phyloP scores from a whole-genome alignment of 306 rosid genomes.

The Lupinus albus region DNA sequence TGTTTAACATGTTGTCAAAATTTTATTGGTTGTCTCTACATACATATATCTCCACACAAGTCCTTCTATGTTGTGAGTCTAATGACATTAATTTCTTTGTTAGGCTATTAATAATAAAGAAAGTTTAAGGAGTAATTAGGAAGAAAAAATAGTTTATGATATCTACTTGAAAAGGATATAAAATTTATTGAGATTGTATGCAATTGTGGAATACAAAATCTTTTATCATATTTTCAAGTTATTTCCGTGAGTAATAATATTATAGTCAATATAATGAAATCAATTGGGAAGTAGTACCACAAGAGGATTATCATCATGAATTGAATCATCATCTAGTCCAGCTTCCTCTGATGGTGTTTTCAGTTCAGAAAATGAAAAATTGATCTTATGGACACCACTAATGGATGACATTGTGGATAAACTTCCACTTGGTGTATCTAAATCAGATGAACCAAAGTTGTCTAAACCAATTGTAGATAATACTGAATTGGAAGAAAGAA shows the following conservation, averaged over 20 bases:
- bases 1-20: too few species aligned
- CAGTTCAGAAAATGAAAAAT: constrained; percentile 37
- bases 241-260: background rate
- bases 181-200: too few species aligned
- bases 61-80: too few species aligned
- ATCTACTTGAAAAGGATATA: too few species aligned
- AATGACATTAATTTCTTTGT: too few species aligned
- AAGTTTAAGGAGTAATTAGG: too few species aligned
- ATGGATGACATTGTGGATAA: constrained; percentile 57
- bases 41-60: too few species aligned
- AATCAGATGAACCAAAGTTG: constrained; percentile 48
- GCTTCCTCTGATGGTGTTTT: constrained; percentile 49
- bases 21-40: too few species aligned
- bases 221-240: background rate
- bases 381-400: constrained; percentile 37
- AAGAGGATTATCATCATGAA: constrained; percentile 39
- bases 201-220: constrained; percentile 3
- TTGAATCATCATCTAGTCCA: constrained; percentile 33
- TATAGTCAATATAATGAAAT: constrained; percentile 8
- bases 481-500: constrained; percentile 74
- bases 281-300: constrained; percentile 53
- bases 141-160: too few species aligned
- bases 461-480: constrained; percentile 55
- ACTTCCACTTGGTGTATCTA: constrained; percentile 54
- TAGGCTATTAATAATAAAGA: too few species aligned